Conservation (phyloP, 2,329 filamentous ascomycete genomes). For the Colletotrichum liaoningense region DNA sequence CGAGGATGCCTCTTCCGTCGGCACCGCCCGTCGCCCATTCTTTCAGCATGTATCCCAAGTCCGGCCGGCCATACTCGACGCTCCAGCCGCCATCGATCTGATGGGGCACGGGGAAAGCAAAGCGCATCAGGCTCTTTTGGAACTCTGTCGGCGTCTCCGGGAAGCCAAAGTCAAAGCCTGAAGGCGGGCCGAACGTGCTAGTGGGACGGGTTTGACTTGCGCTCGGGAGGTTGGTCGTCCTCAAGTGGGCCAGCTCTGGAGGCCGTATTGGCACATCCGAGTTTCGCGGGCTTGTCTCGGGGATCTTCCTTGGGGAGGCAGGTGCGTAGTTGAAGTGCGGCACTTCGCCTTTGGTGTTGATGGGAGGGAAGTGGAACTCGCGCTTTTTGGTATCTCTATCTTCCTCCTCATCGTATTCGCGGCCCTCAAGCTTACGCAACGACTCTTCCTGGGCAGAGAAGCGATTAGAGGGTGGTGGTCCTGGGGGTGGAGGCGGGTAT, state of each 20-base stretch:
- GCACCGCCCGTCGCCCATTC: slow-evolving; percentile 81
- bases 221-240: slow-evolving; percentile 54
- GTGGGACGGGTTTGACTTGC: slow-evolving; percentile 56
- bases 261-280: slow-evolving; percentile 49
- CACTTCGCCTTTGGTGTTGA: slow-evolving; percentile 58
- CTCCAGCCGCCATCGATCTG: slow-evolving; percentile 85
- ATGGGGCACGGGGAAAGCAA: slow-evolving; percentile 80
- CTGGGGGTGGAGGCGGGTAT: slow-evolving; percentile 44
- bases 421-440: slow-evolving; percentile 61
- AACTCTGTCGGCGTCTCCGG: slow-evolving; percentile 86
- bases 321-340: slow-evolving; percentile 71
- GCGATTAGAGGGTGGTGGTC: slow-evolving; percentile 44
- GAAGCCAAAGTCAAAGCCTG: slow-evolving; percentile 83
- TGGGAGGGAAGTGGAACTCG: slow-evolving; percentile 70
- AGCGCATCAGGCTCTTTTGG: slow-evolving; percentile 90
- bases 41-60: slow-evolving; percentile 87
- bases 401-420: slow-evolving; percentile 56
- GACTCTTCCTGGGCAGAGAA: slow-evolving; percentile 57
- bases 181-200: slow-evolving; percentile 68
- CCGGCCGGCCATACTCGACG: slow-evolving; percentile 91
- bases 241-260: slow-evolving; percentile 69
- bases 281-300: slow-evolving; percentile 35
- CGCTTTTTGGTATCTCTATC: slow-evolving; percentile 48
- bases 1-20: slow-evolving; percentile 77
- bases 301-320: slow-evolving; percentile 52